Conservation (phyloP, 2,329 filamentous ascomycete genomes). For the Arthrobotrys conoides region DNA sequence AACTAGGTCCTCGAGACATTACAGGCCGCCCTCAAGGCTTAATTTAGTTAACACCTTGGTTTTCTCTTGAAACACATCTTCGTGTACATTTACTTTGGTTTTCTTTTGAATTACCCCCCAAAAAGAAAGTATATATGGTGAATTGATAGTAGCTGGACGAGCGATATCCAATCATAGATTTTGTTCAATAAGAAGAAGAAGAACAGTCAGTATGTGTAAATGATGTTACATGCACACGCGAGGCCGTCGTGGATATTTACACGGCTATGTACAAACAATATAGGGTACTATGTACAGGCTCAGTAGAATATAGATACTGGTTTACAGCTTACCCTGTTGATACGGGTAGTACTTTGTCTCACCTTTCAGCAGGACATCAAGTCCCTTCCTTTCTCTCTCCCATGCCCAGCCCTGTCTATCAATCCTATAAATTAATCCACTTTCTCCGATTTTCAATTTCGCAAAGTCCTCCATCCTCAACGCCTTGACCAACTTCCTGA, state of each 20-base stretch:
- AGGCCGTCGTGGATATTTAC: constrained; percentile 3
- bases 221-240: constrained; percentile 17
- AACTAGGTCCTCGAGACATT: constrained; percentile 84
- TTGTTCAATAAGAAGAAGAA: neutral
- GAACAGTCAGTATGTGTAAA: too few relatives aligned
- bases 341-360: constrained; percentile 44
- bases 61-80: constrained; percentile 34
- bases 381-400: constrained; percentile 50
- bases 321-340: neutral
- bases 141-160: constrained; percentile 51
- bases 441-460: constrained; percentile 43
- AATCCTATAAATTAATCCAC: constrained; percentile 45
- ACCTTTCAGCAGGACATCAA: constrained; percentile 49
- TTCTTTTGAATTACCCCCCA: constrained; percentile 17
- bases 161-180: constrained; percentile 30
- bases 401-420: constrained; percentile 54
- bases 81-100: constrained; percentile 58
- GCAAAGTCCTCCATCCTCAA: constrained; percentile 52
- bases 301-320: neutral
- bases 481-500: constrained; percentile 21
- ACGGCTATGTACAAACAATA: constrained; percentile 10
- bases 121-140: constrained; percentile 59
- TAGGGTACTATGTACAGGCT: constrained; percentile 26
- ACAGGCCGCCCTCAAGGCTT: constrained; percentile 78
- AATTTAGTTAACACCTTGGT: constrained; percentile 8